phyloP scores from a whole-genome alignment of 2,329 filamentous ascomycete species.

The Cercospora janseana region DNA sequence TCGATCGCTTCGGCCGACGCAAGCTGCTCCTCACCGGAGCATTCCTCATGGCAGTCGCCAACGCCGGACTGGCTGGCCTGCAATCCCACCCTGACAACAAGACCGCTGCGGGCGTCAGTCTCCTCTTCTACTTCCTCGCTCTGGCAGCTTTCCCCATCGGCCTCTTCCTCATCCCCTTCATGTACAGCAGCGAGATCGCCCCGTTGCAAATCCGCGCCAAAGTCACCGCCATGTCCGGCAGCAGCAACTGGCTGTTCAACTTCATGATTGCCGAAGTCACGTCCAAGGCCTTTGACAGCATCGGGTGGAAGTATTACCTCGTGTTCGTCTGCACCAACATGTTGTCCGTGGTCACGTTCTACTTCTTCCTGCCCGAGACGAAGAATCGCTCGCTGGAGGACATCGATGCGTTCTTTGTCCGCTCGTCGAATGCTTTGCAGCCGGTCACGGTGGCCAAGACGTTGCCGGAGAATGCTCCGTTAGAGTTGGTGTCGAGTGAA shows the following conservation, averaged over 20 bases:
- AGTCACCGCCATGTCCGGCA: conserved; percentile 42
- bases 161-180: conserved; percentile 35
- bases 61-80: conserved; percentile 28
- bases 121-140: conserved; percentile 33
- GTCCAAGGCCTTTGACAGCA: conserved; percentile 57
- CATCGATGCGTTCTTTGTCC: conserved; percentile 34
- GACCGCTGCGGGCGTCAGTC: conserved; percentile 27
- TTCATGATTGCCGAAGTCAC: conserved; percentile 42
- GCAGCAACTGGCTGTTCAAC: conserved; percentile 62
- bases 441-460: conserved; percentile 26
- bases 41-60: conserved; percentile 30
- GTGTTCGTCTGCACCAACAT: conserved; percentile 62
- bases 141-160: conserved; percentile 33
- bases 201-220: conserved; percentile 33
- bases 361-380: conserved; percentile 33
- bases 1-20: conserved; percentile 35
- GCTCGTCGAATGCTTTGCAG: conserved; percentile 25
- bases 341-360: conserved; percentile 50
- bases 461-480: conserved; percentile 26
- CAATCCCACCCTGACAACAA: conserved; percentile 23
- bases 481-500: conserved; percentile 19
- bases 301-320: conserved; percentile 38
- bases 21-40: conserved; percentile 33
- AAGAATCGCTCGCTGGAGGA: conserved; percentile 33
- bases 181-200: conserved; percentile 38